These are phyloP conservation scores for Pythium aphanidermatum DNA, from an alignment of 352 stramenopile species.

Conservation along the genomic window DNA sequence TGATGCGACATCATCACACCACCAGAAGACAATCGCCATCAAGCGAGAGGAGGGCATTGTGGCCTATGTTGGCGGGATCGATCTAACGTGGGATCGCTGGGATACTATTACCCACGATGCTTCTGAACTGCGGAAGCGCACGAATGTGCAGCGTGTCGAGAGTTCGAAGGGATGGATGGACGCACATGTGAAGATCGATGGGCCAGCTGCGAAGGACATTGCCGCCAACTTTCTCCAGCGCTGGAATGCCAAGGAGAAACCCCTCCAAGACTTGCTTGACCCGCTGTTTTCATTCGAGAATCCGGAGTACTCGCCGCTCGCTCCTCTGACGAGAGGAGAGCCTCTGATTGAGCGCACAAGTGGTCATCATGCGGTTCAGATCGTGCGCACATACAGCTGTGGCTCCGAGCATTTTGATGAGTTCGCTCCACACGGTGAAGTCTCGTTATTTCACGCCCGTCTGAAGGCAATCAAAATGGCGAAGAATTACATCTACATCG, in stretches of 20 bases:
- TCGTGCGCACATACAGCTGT: conserved; percentile 57
- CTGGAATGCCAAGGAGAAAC: conserved; percentile 39
- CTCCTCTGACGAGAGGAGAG: background rate
- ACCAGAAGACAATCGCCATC: conserved; percentile 45
- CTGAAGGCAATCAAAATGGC: conserved; percentile 49
- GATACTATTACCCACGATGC: conserved; percentile 46
- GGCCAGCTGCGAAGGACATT: conserved; percentile 35
- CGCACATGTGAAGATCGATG: conserved; percentile 33
- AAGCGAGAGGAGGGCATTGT: conserved; percentile 15
- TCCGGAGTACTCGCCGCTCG: conserved; percentile 3
- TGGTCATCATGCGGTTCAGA: conserved; percentile 33
- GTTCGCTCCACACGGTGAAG: conserved; percentile 47
- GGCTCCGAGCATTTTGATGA: conserved; percentile 38
- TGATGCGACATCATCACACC: conserved; percentile 24
- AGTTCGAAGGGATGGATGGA: conserved; percentile 47
- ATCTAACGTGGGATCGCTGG: conserved; percentile 54
- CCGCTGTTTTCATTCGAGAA: conserved; percentile 40
- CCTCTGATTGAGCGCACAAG: background rate
- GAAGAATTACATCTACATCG: conserved; percentile 63
- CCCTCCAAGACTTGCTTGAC: conserved; percentile 19
- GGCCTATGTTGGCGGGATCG: conserved; percentile 48
- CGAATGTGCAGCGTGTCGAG: conserved; percentile 16
- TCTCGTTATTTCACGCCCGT: conserved; percentile 36
- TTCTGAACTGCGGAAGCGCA: conserved; percentile 22
- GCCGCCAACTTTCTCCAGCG: conserved; percentile 44